phyloP scores from a whole-genome alignment of 352 stramenopile species.

The Phytophthora citrophthora region DNA sequence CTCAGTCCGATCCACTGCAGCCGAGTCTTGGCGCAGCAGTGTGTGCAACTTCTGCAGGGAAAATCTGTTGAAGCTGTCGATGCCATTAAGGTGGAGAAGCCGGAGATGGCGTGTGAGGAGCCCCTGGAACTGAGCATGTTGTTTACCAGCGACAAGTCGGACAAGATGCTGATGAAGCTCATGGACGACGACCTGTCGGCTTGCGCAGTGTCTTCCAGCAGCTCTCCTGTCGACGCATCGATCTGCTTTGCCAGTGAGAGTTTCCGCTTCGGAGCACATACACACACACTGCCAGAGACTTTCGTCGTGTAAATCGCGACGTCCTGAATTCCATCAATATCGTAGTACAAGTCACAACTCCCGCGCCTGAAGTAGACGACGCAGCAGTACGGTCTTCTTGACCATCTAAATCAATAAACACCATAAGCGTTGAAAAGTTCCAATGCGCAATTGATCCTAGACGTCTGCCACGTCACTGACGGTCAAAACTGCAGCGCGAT shows the following conservation, averaged over 20 bases:
- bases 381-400: conserved; percentile 8
- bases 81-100: conserved; percentile 11
- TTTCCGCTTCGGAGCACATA: conserved; percentile 24
- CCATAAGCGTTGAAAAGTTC: background rate
- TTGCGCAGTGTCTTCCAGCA: conserved; percentile 9
- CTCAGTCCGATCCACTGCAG: conserved; percentile 16
- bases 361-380: background rate
- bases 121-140: conserved; percentile 23
- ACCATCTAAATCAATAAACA: conserved; percentile 2
- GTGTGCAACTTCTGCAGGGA: conserved; percentile 37
- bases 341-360: conserved; percentile 7
- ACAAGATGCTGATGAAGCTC: conserved; percentile 35
- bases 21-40: conserved; percentile 31
- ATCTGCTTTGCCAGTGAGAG: conserved; percentile 19
- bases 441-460: background rate
- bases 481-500: background rate
- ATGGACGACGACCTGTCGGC: conserved; percentile 33
- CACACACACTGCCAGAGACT: conserved; percentile 25
- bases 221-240: conserved; percentile 12
- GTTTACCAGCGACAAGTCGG: conserved; percentile 29
- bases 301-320: conserved; percentile 30
- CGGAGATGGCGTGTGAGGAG: conserved; percentile 13
- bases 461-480: conserved; percentile 1
- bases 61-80: conserved; percentile 20
- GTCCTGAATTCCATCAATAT: background rate